phyloP scores from a whole-genome alignment of 371 early-diverging fungal genomes.

The Mortierella sp. region DNA sequence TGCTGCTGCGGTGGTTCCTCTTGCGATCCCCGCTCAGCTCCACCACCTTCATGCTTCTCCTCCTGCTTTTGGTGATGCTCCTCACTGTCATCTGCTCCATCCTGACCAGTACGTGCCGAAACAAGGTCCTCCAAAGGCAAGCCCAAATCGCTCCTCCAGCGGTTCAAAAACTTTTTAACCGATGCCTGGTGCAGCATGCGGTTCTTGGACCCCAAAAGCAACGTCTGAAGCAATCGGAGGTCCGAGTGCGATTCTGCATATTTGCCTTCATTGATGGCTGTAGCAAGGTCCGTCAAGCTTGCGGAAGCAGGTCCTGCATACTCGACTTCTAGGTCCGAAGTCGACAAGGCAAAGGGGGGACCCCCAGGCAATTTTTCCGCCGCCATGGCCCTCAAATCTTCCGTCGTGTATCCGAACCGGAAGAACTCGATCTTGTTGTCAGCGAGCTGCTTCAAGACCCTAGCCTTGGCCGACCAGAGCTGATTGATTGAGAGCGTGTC shows the following conservation, averaged over 20 bases:
- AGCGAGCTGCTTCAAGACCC: conserved; percentile 44
- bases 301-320: conserved; percentile 7
- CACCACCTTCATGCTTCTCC: not conserved
- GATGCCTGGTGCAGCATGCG: conserved; percentile 40
- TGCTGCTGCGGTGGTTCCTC: conserved; percentile 9
- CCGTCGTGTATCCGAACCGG: conserved; percentile 35
- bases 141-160: conserved; percentile 45
- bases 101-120: too few relatives aligned
- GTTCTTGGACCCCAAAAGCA: conserved; percentile 49
- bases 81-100: not conserved
- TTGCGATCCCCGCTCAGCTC: conserved; percentile 1
- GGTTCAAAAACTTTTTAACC: conserved; percentile 43
- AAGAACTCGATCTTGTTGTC: conserved; percentile 48
- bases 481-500: conserved; percentile 62
- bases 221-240: conserved; percentile 26
- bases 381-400: conserved; percentile 42
- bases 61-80: conserved; percentile 3
- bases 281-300: conserved; percentile 33
- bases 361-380: conserved; percentile 34
- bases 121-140: conserved; percentile 36
- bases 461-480: conserved; percentile 49
- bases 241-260: conserved; percentile 39
- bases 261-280: conserved; percentile 26
- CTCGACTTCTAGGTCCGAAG: conserved; percentile 28
- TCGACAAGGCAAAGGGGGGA: conserved; percentile 48